Percentiles rank a stretch among this genome's conserved stretches.
phyloP scores from a whole-genome alignment of 768 basidiomycete species.

The Suillus ampliporus region DNA sequence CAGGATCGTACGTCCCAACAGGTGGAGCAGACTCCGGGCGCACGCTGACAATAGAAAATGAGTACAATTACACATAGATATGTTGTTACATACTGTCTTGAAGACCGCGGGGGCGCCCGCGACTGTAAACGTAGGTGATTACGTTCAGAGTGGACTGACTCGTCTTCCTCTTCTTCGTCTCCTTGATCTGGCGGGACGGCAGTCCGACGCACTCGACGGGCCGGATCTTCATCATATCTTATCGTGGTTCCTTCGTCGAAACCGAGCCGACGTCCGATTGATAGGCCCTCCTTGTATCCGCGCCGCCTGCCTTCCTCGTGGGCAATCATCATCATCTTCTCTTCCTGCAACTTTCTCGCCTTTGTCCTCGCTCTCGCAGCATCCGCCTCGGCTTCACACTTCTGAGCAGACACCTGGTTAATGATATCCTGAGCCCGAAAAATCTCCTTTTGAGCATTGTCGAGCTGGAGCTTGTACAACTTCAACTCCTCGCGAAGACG shows the following conservation, averaged over 20 bases:
- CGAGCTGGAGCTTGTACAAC: slow-evolving; percentile 51
- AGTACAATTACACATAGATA: slow-evolving; percentile 7
- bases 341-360: slow-evolving; percentile 49
- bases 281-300: slow-evolving; percentile 50
- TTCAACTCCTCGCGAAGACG: slow-evolving; percentile 48
- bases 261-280: slow-evolving; percentile 36
- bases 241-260: slow-evolving; percentile 34
- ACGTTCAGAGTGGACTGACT: slow-evolving; percentile 23
- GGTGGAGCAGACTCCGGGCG: slow-evolving; percentile 36
- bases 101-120: slow-evolving; percentile 21
- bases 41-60: slow-evolving; percentile 19
- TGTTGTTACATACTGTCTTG: slow-evolving; percentile 11
- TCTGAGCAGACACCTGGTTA: slow-evolving; percentile 46
- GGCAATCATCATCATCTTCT: slow-evolving; percentile 46
- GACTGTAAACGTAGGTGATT: slow-evolving; percentile 20
- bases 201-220: slow-evolving; percentile 18
- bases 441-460: slow-evolving; percentile 51
- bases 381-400: slow-evolving; percentile 51
- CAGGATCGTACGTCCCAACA: slow-evolving; percentile 25
- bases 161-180: slow-evolving; percentile 23
- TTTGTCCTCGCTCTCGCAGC: slow-evolving; percentile 51
- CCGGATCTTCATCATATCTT: slow-evolving; percentile 15
- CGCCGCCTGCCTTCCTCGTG: slow-evolving; percentile 48
- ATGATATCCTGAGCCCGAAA: slow-evolving; percentile 48
- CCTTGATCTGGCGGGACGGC: slow-evolving; percentile 19